These are phyloP conservation scores for Chaetomiaceae sp. DNA, from an alignment of 2,329 filamentous ascomycete species.

Conservation along the genomic window DNA sequence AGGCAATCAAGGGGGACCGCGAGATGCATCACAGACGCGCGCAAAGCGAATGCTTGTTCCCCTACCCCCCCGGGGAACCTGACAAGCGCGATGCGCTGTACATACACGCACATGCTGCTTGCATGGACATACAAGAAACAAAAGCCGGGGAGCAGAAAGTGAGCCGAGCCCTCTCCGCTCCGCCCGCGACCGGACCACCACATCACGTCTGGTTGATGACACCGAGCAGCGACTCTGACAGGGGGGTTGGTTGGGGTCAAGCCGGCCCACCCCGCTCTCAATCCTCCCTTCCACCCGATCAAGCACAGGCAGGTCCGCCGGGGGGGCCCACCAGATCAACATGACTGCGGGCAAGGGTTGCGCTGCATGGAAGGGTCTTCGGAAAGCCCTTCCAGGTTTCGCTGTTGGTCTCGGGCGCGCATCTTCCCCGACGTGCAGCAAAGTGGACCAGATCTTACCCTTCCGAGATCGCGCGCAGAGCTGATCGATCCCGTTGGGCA, in stretches of 20 bases:
- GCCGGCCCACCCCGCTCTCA: neutral
- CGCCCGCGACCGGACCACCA: conserved; percentile 3
- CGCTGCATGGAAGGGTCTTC: conserved; percentile 20
- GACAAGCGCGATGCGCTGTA: conserved; percentile 12
- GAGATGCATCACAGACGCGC: conserved; percentile 11
- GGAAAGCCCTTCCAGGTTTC: conserved; percentile 10
- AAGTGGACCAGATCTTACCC: conserved; percentile 5
- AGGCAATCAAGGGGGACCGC: neutral
- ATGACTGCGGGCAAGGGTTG: conserved; percentile 1
- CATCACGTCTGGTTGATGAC: neutral
- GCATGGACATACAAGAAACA: neutral
- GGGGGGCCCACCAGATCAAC: conserved; percentile 10
- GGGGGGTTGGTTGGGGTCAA: neutral
- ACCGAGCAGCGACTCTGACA: no score
- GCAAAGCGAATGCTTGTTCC: neutral
- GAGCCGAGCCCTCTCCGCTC: conserved; percentile 1
- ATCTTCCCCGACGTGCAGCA: conserved; percentile 18
- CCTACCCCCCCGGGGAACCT: conserved; percentile 5
- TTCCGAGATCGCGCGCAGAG: conserved; percentile 8
- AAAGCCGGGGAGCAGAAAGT: conserved; percentile 4
- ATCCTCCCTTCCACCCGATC: conserved; percentile 12
- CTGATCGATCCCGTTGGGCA: neutral
- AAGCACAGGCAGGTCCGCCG: conserved; percentile 15
- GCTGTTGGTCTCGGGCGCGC: conserved; percentile 10
- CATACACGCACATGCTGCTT: conserved; percentile 3